Evolutionary conservation across 106 monocot genomes (phyloP), one percentile per base, ranked within the genome.

Genomic region (Platanthera zijinensis): DNA sequence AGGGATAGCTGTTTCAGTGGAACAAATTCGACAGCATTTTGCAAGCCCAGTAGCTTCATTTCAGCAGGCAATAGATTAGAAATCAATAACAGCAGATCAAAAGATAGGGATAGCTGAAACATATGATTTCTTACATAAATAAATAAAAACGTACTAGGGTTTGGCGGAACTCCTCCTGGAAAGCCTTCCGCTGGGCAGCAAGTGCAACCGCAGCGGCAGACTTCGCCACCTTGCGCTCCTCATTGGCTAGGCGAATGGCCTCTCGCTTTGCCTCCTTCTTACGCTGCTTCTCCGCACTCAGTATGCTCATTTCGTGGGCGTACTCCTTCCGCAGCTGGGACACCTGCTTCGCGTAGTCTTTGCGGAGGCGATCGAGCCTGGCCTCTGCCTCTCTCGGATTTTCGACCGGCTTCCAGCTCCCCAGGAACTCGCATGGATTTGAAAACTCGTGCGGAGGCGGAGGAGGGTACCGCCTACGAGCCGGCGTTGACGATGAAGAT

Each of bases 191-290:
- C 80, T 93, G 84, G 6, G 82, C 87, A 7, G 93, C 93, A 17
- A 83, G 84, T 32, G 80, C 86, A 85, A 91, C 49, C 13, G 87
- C 93, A n/a, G 84, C 91, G 13, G 84, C 84, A 22, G 89, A 87
- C 84, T 96, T 97, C 53, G 91, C 87, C 28, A 84, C 89, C 83
- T 89, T 91, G 54, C 89, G 74, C 82, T 91, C 78, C 76, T 91
- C 89, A 49, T 86, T 93, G 57, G 86, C 90, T 49, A 83, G 64
- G 15, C 93, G 86, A 10, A 75, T 77, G 57, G 91, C 89, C 83
- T 97, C 96, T 9, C 84, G 82, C 57, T 84, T 76, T 2, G 89
- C 96, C 48, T 90, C 91, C 17, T 83, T 89, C 78, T 83, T 91
- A 19, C 84, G 76, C 83, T 87, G 74, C 79, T 85, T 85, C 86